Evolutionary conservation across 495 filamentous ascomycete species (phyloP), one percentile per base, ranked within the genome.

Genomic region (Penicillium longicatenatum): DNA sequence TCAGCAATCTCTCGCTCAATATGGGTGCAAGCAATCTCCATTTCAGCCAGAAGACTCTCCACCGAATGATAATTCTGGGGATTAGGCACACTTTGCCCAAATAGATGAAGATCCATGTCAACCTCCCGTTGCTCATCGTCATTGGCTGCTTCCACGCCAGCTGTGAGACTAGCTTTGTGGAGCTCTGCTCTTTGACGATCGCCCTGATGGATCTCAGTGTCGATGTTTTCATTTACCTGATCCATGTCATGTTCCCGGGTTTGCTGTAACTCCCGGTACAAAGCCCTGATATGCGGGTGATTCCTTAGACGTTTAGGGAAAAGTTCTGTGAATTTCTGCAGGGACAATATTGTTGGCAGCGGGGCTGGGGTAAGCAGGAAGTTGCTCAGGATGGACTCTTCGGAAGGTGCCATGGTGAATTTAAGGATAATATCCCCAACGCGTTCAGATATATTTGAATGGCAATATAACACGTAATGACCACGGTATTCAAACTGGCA

Each of bases 241-340:
- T 92, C 87, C 58, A 88, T 82, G 41, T 89, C 76, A 43, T 85
- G 80, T 55, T 87, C 84, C 17, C 91, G 82, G 57, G 88, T 81
- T 46, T 84, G 79, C 62, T 93, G 87, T 12, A 95, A 76, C 70
- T 93, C 89, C 11, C 87, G 83, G 63, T 94, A 96, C n/a, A 96
- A 75, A 4, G 79, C 76, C 55, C 82, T 82, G 55, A 95, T 82
- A 57, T 90, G 86, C 0, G 90, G 86, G 42, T 90, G 88, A 33
- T 80, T 76, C 52, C 86, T 88, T 55, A 88, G 78, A 5, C 83
- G 72, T 44, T 79, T 83, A 3, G 92, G 91, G 59, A 96, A 94
- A 37, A 94, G 76, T 26, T 86, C 80, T 29, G 83, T 84, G 75
- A 95, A 95, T 59, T 90, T 82, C 50, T 85, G 77, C 26, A 93